Base-by-base conservation (phyloP, 2,329 filamentous ascomycete genomes). In the Aotearoamyces nothofagi region DNA sequence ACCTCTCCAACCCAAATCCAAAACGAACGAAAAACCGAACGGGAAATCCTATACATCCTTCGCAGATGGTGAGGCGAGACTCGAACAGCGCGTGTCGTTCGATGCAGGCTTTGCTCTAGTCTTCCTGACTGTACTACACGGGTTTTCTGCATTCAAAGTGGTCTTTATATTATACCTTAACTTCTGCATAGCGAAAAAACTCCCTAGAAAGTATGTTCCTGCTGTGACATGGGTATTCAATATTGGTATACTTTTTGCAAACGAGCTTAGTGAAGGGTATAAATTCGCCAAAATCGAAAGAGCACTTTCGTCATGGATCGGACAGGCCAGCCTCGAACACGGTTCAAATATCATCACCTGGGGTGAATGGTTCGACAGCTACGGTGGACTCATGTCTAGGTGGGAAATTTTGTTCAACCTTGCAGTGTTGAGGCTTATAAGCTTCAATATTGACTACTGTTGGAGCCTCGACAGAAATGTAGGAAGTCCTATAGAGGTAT, bases 381-480 rank as follows among this genome's bases (percentile, higher is more conserved):
- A 78, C 39, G 74, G 82, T 5, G 90, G 90, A 1, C 58, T 98
- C n/a, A 74, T 92, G 49, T 63, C 77, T 0, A 69, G 87, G 34
- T 98, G 90, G 90, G 83, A 96, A 51, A 75, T 98, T n/a, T 65
- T 94, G 4, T 98, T 98, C 64, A 98, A 98, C 47, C 72, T 98
- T 36, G 94, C 87, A 3, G 77, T 96, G 15, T 59, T 98, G 32
- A 76, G 90, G 4, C 62, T 96, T 26, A 84, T 98, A 44, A 94
- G 87, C 51, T 98, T 93, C 65, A 96, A 96, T 51, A 55, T 98
- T 48, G 90, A 98, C 54, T 86, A 92, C 51, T 87, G 92, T 51
- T 98, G 90, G 87, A 90, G 81, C 43, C 53, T 79, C 3, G 72
- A 79, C 38, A 63, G 69, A 33, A 56, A 54, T 35, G 59, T 61